Evolutionary conservation across 2,329 filamentous ascomycete genomes (phyloP), one percentile per base, ranked within the genome.

Genomic region (Mariannaea sp.): DNA sequence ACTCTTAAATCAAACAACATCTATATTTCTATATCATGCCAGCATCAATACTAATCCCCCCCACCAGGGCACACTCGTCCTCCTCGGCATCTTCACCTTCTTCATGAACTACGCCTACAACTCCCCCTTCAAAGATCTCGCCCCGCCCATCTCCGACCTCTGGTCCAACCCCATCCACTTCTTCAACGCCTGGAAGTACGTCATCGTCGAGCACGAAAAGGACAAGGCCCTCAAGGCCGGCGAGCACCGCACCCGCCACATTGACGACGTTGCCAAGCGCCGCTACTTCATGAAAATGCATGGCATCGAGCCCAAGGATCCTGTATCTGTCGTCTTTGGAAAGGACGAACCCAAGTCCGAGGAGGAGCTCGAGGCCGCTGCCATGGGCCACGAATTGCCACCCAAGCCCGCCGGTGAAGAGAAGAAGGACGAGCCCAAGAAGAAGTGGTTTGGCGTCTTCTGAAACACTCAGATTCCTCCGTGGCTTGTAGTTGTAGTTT

Each of bases 221-320:
- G 87, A 92, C 71, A 83, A 83, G 60, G 87, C 85, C 24, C 77
- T 82, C 59, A 76, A 85, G 67, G 88, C 88, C 22, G 79, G 81
- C 46, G 89, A 92, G 72, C 85, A 85, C 75, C 83, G 92, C 49
- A 83, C 84, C 66, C 81, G 81, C 67, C 86, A 85, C 61, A 80
- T 91, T 50, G 91, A 96, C 62, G 94, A 99, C 75, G 87, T 94
- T 22, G 83, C 87, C 71, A 96, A 97, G 83, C 82, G 93, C 65
- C 83, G 83, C 56, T 86, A 89, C 72, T 99, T 91, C 74, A 85
- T 92, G 66, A 87, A 90, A 73, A 90, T 88, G 56, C 91, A 96
- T 77, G 92, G 91, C 8, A 72, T 96, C 67, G 87, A 92, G 70
- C 77, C 81, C 63, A 78, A 80, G 65, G 76, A 82, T 45, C 79